Percentiles rank a stretch among this genome's conserved stretches.
Evolutionary conservation across 257 asterid species (phyloP).

Genomic region (Solanum neorickii): DNA sequence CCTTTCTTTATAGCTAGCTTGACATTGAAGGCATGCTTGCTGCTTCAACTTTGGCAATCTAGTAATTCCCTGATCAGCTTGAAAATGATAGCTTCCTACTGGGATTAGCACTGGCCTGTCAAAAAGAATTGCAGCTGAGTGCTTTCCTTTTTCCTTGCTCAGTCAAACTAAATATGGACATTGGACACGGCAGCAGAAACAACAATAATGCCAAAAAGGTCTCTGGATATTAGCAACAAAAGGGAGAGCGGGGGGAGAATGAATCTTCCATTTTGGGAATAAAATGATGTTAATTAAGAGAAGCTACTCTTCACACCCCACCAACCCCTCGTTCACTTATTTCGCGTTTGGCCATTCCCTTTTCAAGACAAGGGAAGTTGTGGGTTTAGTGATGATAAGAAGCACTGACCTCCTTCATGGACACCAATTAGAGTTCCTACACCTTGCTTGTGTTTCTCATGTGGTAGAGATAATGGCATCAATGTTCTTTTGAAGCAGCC

Average conservation of each 20-base stretch:
- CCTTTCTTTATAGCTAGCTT: not conserved
- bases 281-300: not conserved
- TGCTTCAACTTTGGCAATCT: not conserved
- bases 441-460: slow-evolving; percentile 7
- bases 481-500: slow-evolving; percentile 70
- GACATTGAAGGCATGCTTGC: not conserved
- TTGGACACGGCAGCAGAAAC: not conserved
- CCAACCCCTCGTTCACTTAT: not conserved
- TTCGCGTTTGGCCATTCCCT: not conserved
- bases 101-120: not conserved
- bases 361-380: not conserved
- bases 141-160: not conserved
- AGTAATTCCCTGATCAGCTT: not conserved
- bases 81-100: not conserved
- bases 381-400: not conserved
- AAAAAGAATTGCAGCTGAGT: not conserved
- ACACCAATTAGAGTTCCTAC: not conserved
- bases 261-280: not conserved
- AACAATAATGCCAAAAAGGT: not conserved
- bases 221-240: not conserved
- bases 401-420: not conserved
- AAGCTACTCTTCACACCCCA: not conserved
- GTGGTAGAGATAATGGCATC: slow-evolving; percentile 38
- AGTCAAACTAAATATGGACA: not conserved
- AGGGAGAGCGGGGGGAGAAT: not conserved